These are phyloP conservation scores for Colletotrichum viniferum DNA, from an alignment of 2,329 filamentous ascomycete genomes.

Conservation along the genomic window DNA sequence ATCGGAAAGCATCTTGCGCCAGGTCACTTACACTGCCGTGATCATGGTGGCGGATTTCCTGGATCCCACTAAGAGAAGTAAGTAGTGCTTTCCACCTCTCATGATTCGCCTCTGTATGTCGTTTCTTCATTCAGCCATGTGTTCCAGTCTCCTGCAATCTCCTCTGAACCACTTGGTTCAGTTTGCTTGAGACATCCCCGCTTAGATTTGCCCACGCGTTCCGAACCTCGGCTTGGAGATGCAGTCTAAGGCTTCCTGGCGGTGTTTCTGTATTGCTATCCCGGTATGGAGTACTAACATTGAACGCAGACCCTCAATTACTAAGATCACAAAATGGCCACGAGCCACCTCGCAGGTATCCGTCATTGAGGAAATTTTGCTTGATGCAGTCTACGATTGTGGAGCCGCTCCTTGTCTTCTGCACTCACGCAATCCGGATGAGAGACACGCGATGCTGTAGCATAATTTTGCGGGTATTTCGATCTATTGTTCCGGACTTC, in stretches of 20 bases:
- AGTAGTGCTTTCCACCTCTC: slow-evolving; percentile 28
- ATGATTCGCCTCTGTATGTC: not conserved
- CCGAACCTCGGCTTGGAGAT: not conserved
- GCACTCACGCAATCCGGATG: slow-evolving; percentile 87
- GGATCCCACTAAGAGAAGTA: slow-evolving; percentile 73
- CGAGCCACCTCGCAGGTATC: slow-evolving; percentile 43
- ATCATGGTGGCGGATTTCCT: slow-evolving; percentile 90
- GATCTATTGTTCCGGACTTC: slow-evolving; percentile 84
- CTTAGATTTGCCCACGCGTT: not conserved
- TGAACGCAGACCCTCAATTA: slow-evolving; percentile 34
- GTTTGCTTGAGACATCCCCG: not conserved
- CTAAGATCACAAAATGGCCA: slow-evolving; percentile 30
- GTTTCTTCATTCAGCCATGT: not conserved
- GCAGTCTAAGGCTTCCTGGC: not conserved
- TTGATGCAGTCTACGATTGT: slow-evolving; percentile 78
- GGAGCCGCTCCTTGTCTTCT: slow-evolving; percentile 89
- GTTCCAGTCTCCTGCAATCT: not conserved
- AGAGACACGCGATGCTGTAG: slow-evolving; percentile 87
- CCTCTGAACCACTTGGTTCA: not conserved
- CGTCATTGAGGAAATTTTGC: slow-evolving; percentile 80
- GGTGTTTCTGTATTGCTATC: not conserved
- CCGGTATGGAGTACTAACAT: not conserved
- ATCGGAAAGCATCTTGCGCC: slow-evolving; percentile 90
- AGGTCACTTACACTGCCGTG: slow-evolving; percentile 90
- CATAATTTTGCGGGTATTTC: slow-evolving; percentile 84